Evolutionary conservation across 345 rosid species (phyloP), one percentile per base, ranked within the genome.

Genomic region (Alliaria petiolata): DNA sequence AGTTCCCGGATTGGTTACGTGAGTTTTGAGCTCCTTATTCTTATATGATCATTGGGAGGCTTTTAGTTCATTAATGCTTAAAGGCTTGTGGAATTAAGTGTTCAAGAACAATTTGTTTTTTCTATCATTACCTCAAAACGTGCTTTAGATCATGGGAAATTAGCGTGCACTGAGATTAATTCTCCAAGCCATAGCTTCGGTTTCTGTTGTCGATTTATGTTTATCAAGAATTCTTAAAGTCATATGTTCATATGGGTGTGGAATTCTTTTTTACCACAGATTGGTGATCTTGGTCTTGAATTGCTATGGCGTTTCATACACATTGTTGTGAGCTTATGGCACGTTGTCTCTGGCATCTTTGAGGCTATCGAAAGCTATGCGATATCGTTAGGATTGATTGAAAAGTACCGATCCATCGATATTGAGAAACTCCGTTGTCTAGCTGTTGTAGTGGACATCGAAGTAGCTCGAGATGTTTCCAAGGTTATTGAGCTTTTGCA

Each of bases 221-320:
- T 39, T 10, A n/a, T 17, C 22, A 11, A 31, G 22, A 43, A 45
- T 15, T 45, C n/a, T 30, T 8, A n/a, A 34, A n/a, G 54, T 64
- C 44, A 49, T 34, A 1, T 25, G 33, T 40, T 62, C 12, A 19
- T 61, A 2, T 71, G 26, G 44, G 2, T 14, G 4, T 62, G 17
- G 5, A 30, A 31, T 25, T 7, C 35, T 58, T 89, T 30, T 15
- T 70, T 5, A 22, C 16, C 22, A 44, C 93, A 91, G 96, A 71
- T 81, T 40, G 77, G 77, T 38, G 55, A 67, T 77, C 28, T 75
- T 45, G 73, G 75, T 22, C 78, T 84, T 70, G 74, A 38, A 46
- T 57, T 89, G 76, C 74, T 85, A 49, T 91, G 93, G 99, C 82
- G 76, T 78, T 84, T 83, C 62, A 9, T 89, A 35, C 98, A 91